Conservation (phyloP, 2,329 filamentous ascomycete genomes). For the Ampelomyces quisqualis region DNA sequence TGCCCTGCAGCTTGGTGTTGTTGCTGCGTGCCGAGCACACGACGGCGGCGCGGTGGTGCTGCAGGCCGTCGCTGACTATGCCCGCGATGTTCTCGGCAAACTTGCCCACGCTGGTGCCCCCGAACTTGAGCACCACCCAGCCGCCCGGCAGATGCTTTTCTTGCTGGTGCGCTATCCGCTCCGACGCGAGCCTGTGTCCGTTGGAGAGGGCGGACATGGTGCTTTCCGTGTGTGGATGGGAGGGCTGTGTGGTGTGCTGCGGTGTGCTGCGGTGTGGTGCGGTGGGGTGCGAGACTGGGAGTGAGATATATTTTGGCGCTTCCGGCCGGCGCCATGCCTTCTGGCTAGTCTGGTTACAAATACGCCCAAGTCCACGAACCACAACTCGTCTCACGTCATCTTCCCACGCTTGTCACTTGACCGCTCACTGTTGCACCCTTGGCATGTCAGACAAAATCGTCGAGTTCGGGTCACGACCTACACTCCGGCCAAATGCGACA, state of each 20-base stretch:
- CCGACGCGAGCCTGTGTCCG: conserved; percentile 36
- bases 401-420: conserved; percentile 4
- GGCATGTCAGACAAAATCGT: neutral
- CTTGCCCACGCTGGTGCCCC: conserved; percentile 93
- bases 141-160: conserved; percentile 54
- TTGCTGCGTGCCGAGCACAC: conserved; percentile 95
- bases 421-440: conserved; percentile 5
- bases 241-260: too few relatives aligned
- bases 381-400: conserved; percentile 4
- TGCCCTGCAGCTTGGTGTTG: conserved; percentile 90
- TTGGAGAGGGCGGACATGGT: conserved; percentile 33
- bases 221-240: conserved; percentile 3
- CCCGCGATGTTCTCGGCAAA: conserved; percentile 67
- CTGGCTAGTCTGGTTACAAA: too few relatives aligned
- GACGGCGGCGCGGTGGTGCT: conserved; percentile 75
- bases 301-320: too few relatives aligned
- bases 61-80: conserved; percentile 64
- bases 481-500: too few relatives aligned
- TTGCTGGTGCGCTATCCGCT: conserved; percentile 45
- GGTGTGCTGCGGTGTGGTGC: too few relatives aligned
- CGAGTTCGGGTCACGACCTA: too few relatives aligned
- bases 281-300: too few relatives aligned
- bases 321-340: too few relatives aligned
- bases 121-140: conserved; percentile 94
- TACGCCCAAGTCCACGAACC: too few relatives aligned